phyloP scores from a whole-genome alignment of 768 basidiomycete species.

The Boletus insuetus region DNA sequence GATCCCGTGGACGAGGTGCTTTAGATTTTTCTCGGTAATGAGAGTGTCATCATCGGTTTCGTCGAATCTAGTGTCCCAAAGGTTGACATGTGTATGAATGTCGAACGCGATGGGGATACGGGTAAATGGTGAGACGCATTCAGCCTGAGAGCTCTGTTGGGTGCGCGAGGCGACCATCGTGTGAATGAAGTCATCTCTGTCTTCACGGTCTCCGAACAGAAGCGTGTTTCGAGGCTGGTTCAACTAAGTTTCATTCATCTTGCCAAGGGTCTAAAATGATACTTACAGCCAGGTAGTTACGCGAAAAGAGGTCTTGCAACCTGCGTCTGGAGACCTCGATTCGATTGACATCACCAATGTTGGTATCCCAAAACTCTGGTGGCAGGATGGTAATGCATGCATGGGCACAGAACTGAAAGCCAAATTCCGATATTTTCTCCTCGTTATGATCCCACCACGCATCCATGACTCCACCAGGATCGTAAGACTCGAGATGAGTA shows the following conservation, averaged over 20 bases:
- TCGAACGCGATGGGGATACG: slow-evolving; percentile 2
- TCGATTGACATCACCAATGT: slow-evolving; percentile 5
- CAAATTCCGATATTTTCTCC: slow-evolving; percentile 21
- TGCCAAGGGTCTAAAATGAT: background rate
- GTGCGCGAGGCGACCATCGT: background rate
- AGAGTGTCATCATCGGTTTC: slow-evolving; percentile 10
- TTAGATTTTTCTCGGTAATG: slow-evolving; percentile 15
- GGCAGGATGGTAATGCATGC: slow-evolving; percentile 36
- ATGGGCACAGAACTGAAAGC: slow-evolving; percentile 33
- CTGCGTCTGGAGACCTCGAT: slow-evolving; percentile 8
- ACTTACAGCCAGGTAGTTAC: slow-evolving; percentile 13
- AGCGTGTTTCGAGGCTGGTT: slow-evolving; percentile 20
- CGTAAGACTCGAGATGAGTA: slow-evolving; percentile 28
- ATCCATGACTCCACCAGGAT: slow-evolving; percentile 27
- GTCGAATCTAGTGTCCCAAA: slow-evolving; percentile 18
- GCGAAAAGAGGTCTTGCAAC: slow-evolving; percentile 9
- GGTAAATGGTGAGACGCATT: background rate
- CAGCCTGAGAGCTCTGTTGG: background rate
- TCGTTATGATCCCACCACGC: slow-evolving; percentile 37
- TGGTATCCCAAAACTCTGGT: background rate
- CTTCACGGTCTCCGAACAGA: slow-evolving; percentile 14
- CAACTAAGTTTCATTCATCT: background rate
- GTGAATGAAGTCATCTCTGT: slow-evolving; percentile 14
- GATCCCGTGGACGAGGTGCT: slow-evolving; percentile 13
- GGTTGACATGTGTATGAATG: slow-evolving; percentile 13